Base-by-base conservation (phyloP, 2,329 filamentous ascomycete species). In the Sporothrix variecibatus region DNA sequence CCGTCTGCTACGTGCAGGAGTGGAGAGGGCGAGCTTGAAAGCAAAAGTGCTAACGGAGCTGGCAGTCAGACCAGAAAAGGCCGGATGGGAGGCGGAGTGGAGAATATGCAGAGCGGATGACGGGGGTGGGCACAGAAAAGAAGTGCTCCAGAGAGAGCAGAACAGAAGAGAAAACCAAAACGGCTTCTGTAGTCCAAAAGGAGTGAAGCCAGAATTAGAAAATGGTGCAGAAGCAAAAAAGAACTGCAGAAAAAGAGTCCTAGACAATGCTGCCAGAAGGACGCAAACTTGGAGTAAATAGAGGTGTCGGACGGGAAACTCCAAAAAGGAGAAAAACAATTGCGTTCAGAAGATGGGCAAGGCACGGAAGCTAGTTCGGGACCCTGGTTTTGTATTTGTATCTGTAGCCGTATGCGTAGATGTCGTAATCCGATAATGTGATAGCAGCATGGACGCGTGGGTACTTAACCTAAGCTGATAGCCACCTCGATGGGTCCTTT, bases 361-460 rank as follows among this genome's bases (percentile, higher is more conserved):
- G 51, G 70, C 70, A 56, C 23, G 70, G 23, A 58, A 60, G 70
- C 58, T 71, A 60, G 34, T 26, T 64, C 70, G 28, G 11, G 69
- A 60, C 69, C 51, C 53, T 64, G 26, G 40, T n/a, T 64, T 72
- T 28, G 38, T 72, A 72, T 72, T 64, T 72, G 70, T 72, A 72
- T 64, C 26, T 72, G 2, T 38, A 28, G 34, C 34, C 34, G 40
- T 26, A 12, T 43, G 49, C n/a, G 71, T 20, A 31, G 34, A 73
- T 69, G 72, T 73, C 72, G 64, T 69, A 69, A 69, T 73, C 51
- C 49, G 71, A 58, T 71, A 58, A 53, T 58, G 53, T 31, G 69
- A 46, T 71, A 49, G 53, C 69, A 71, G 69, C 49, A 58, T 56
- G n/a, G 70, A 46, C 40, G 70, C 70, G 70, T 38, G 56, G 70